Base-by-base conservation (phyloP, 176 grass and related monocot genomes). In the Areca catechu region DNA sequence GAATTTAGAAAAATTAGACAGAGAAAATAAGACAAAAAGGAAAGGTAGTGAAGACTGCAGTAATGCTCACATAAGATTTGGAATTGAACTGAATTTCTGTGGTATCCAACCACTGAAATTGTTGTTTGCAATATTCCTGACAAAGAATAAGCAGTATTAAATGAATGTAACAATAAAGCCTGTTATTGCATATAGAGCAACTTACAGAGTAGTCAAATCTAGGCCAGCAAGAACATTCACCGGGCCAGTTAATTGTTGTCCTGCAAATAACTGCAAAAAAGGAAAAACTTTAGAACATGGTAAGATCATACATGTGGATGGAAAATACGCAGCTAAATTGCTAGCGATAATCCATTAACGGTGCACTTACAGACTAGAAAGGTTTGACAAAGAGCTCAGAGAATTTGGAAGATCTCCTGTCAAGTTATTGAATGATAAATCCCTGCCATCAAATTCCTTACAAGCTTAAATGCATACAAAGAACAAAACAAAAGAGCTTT, bases 121-220 rank as follows among this genome's bases (percentile, higher is more conserved):
- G 77, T 95, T 90, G 61, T 86, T 81, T 83, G 83, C 79, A 66
- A 95, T 86, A 60, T 90, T 84, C n/a, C 82, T 95, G 71, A 69
- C 30, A 61, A 58, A 52, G 69, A 76, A 24, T 61, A 60, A 62
- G 16, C 18, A 48, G 19, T 75, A 58, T 53, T 53, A 58, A 49
- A 28, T 76, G 21, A 69, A 54, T 53, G 23, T 47, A 62, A 54
- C 47, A 71, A 62, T 34, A 75, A 19, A 78, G 22, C 51, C 1
- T 52, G 22, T 21, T 10, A 43, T 43, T 74, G 56, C 34, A 29
- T 54, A 48, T 67, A 20, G 50, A 16, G 0, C 54, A 65, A 83
- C 91, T 84, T 95, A 95, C 91, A 95, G 86, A 69, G 65, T 62
- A 70, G 75, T 65, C 57, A 95, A 58, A 69, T 74, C 79, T 51